Conservation (phyloP, 2,329 filamentous ascomycete species). For the Eutypella sp. region DNA sequence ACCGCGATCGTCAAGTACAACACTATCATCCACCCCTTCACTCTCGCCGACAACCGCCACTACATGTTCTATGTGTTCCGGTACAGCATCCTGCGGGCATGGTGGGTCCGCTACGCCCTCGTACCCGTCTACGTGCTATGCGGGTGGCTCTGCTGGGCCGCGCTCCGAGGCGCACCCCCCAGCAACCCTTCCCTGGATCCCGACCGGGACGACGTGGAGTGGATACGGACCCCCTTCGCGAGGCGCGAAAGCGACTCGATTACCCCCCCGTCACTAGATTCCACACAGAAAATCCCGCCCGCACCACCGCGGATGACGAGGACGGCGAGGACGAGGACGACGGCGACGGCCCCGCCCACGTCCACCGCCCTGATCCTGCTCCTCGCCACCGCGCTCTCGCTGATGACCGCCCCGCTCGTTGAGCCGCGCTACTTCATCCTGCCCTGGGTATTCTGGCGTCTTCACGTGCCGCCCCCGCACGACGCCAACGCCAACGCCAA, state of each 20-base stretch:
- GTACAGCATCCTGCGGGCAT: conserved; percentile 65
- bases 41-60: conserved; percentile 91
- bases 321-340: background rate
- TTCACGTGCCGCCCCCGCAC: conserved; percentile 61
- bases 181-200: background rate
- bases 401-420: conserved; percentile 85
- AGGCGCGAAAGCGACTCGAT: background rate
- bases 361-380: conserved; percentile 56
- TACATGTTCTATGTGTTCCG: conserved; percentile 97
- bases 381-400: conserved; percentile 66
- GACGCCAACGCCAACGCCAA: background rate
- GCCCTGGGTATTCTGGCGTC: conserved; percentile 88
- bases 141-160: conserved; percentile 62
- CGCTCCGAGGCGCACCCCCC: conserved; percentile 45
- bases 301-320: background rate
- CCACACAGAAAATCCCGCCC: no score
- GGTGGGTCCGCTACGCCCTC: conserved; percentile 60
- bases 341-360: conserved; percentile 29
- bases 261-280: no score
- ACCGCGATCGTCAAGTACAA: conserved; percentile 64
- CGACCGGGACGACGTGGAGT: background rate
- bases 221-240: conserved; percentile 13
- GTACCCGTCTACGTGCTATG: conserved; percentile 66
- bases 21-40: conserved; percentile 93
- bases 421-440: conserved; percentile 96